Conservation (phyloP, 2,329 filamentous ascomycete genomes). For the Zasmidium citrigriseum region DNA sequence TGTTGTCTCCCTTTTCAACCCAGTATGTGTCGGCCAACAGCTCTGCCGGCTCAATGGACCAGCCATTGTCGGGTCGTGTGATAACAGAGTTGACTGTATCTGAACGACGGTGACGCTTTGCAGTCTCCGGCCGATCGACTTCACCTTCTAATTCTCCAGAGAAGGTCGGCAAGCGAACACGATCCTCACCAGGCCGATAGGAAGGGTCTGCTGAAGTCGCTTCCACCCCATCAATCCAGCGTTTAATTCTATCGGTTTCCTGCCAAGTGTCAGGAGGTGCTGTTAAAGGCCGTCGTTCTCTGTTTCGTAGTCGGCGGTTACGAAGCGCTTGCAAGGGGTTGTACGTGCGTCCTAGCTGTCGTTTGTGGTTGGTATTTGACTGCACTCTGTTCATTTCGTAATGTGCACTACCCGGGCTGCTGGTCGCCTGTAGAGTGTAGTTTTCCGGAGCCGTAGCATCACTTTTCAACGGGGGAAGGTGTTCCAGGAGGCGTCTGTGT, state of each 20-base stretch:
- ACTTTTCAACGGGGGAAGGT: slow-evolving; percentile 71
- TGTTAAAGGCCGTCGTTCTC: slow-evolving; percentile 74
- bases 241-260: slow-evolving; percentile 68
- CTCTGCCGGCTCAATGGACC: slow-evolving; percentile 80
- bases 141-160: slow-evolving; percentile 29
- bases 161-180: slow-evolving; percentile 30
- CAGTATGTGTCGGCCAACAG: slow-evolving; percentile 88
- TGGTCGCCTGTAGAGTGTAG: slow-evolving; percentile 40
- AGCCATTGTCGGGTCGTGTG: slow-evolving; percentile 76
- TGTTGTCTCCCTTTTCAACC: slow-evolving; percentile 81
- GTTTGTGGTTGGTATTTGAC: slow-evolving; percentile 39
- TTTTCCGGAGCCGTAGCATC: slow-evolving; percentile 45
- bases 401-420: slow-evolving; percentile 43
- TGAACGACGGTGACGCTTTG: slow-evolving; percentile 35
- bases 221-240: slow-evolving; percentile 75
- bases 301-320: slow-evolving; percentile 80
- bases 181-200: slow-evolving; percentile 40
- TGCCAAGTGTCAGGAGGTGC: slow-evolving; percentile 75
- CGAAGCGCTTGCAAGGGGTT: slow-evolving; percentile 92
- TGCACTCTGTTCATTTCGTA: slow-evolving; percentile 41
- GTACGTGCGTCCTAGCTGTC: slow-evolving; percentile 68
- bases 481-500: slow-evolving; percentile 77
- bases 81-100: slow-evolving; percentile 57
- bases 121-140: slow-evolving; percentile 9
- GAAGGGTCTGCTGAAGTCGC: slow-evolving; percentile 41